phyloP scores from a whole-genome alignment of 2,329 filamentous ascomycete species.

The Sarocladium kiliense region DNA sequence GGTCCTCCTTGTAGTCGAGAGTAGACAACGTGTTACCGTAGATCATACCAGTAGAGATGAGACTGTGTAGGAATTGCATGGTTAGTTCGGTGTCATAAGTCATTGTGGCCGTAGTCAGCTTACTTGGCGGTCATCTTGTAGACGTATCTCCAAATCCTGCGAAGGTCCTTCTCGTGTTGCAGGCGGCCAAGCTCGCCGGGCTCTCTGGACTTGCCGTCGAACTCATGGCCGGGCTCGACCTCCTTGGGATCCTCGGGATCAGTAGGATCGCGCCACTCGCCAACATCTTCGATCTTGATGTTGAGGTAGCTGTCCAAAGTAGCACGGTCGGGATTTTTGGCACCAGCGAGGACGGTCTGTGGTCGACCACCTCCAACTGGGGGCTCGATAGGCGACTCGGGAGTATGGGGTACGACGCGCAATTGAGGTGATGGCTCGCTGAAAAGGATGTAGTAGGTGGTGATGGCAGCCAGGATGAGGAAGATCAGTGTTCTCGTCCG shows the following conservation, averaged over 20 bases:
- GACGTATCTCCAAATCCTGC: conserved; percentile 33
- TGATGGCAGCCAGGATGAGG: conserved; percentile 31
- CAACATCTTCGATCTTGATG: conserved; percentile 28
- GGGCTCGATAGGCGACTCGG: conserved; percentile 11
- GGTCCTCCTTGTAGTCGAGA: conserved; percentile 35
- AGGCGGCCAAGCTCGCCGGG: conserved; percentile 27
- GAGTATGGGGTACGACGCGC: conserved; percentile 28
- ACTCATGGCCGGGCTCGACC: conserved; percentile 30
- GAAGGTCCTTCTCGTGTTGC: conserved; percentile 38
- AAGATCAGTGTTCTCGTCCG: conserved; percentile 38
- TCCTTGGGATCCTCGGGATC: conserved; percentile 29
- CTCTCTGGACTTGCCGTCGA: conserved; percentile 27
- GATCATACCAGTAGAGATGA: conserved; percentile 44
- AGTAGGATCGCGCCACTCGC: conserved; percentile 29
- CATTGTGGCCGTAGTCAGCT: conserved; percentile 18
- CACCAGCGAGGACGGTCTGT: conserved; percentile 4
- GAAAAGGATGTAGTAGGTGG: conserved; percentile 40
- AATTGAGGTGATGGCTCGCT: conserved; percentile 27
- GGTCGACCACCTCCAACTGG: background rate
- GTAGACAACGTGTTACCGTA: conserved; percentile 51
- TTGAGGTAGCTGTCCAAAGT: conserved; percentile 13
- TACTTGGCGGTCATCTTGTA: conserved; percentile 36
- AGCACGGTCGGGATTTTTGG: conserved; percentile 6
- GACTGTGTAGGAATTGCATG: conserved; percentile 27
- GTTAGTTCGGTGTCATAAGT: conserved; percentile 7